phyloP scores from a whole-genome alignment of 352 stramenopile species.

The Bremia lactucae region DNA sequence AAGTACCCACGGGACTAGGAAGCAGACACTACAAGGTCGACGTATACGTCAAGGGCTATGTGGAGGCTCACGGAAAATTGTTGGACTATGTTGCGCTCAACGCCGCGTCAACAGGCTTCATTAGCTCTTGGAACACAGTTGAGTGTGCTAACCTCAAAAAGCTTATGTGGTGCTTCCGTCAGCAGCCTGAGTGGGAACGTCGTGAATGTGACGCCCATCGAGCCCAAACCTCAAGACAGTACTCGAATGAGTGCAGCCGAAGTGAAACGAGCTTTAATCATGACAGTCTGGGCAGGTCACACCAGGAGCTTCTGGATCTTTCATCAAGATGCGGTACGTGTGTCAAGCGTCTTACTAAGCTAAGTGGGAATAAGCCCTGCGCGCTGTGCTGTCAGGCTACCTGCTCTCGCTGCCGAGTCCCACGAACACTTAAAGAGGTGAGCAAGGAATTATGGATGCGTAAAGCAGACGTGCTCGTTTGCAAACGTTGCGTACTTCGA shows the following conservation, averaged over 20 bases:
- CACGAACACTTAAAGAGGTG: slow-evolving; percentile 21
- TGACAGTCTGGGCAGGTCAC: background rate
- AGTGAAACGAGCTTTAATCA: slow-evolving; percentile 2
- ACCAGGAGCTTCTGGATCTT: slow-evolving; percentile 1
- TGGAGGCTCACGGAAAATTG: slow-evolving; percentile 33
- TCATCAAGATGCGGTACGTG: slow-evolving; percentile 15
- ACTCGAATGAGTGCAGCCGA: no score
- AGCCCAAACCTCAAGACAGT: no score
- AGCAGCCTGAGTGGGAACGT: no score
- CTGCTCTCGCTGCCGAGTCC: slow-evolving; percentile 20
- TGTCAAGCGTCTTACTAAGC: slow-evolving; percentile 11
- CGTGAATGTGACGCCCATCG: no score
- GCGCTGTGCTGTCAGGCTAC: slow-evolving; percentile 11
- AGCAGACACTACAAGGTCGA: slow-evolving; percentile 24
- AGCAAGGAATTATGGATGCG: slow-evolving; percentile 15
- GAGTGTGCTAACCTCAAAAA: slow-evolving; percentile 19
- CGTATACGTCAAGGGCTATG: slow-evolving; percentile 33
- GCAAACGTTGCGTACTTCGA: slow-evolving; percentile 20
- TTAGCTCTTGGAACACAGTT: slow-evolving; percentile 23
- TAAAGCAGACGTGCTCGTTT: slow-evolving; percentile 21
- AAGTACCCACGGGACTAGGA: slow-evolving; percentile 8
- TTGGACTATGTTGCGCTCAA: slow-evolving; percentile 29
- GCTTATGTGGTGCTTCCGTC: slow-evolving; percentile 28
- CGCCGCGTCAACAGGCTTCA: slow-evolving; percentile 26
- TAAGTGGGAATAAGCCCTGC: slow-evolving; percentile 8